Conservation (phyloP, 257 asterid species). For the Primulina eburnea region DNA sequence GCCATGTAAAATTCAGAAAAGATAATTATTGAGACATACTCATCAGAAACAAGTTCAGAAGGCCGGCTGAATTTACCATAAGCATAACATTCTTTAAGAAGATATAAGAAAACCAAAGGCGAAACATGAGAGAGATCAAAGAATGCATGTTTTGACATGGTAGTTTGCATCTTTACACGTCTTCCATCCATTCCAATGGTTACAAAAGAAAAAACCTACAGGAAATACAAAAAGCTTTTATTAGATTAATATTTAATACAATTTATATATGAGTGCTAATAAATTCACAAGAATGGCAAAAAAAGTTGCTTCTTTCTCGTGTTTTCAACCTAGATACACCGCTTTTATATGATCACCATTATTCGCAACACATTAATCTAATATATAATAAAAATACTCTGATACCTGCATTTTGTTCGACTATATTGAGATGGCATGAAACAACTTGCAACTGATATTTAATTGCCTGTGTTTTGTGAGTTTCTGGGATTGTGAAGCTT, state of each 20-base stretch:
- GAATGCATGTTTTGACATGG: slow-evolving; percentile 62
- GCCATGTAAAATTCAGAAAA: background rate
- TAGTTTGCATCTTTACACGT: slow-evolving; percentile 27
- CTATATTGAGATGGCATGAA: slow-evolving; percentile 6
- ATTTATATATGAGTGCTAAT: background rate
- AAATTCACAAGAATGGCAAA: background rate
- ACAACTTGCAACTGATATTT: slow-evolving; percentile 12
- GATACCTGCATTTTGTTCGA: slow-evolving; percentile 15
- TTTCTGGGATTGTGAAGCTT: background rate
- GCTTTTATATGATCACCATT: background rate
- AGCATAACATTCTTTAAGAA: slow-evolving; percentile 69
- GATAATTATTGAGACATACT: slow-evolving; percentile 5
- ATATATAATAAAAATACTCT: background rate
- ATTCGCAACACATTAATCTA: background rate
- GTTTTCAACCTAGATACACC: background rate
- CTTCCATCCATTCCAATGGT: slow-evolving; percentile 43
- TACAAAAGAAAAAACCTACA: slow-evolving; percentile 34
- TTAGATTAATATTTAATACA: slow-evolving; percentile 12
- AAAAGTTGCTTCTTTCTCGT: background rate
- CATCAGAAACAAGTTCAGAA: background rate
- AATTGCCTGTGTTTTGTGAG: background rate
- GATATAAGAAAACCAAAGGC: slow-evolving; percentile 78
- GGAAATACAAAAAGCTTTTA: slow-evolving; percentile 22
- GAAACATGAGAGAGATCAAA: slow-evolving; percentile 76
- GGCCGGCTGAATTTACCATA: slow-evolving; percentile 44